Evolutionary conservation across 306 rosid genomes (phyloP).

Genomic region (Cucurbita maxima): DNA sequence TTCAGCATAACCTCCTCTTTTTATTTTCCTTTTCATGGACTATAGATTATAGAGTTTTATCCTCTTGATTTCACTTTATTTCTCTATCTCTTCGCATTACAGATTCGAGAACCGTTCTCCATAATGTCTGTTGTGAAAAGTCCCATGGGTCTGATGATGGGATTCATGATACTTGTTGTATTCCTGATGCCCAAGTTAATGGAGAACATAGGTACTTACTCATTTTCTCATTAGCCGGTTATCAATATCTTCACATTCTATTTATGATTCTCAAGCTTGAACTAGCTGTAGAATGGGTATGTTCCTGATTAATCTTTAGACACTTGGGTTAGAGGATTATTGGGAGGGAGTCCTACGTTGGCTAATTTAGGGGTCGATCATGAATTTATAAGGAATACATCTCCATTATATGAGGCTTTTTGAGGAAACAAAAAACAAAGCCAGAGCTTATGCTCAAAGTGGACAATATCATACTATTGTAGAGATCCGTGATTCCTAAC

Average conservation of each 20-base stretch:
- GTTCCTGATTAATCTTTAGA: not conserved
- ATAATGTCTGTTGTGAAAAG: constrained; percentile 80
- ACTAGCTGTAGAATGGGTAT: not conserved
- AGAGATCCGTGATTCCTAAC: no score
- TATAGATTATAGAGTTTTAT: not conserved
- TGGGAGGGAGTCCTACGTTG: no score
- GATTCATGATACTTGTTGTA: constrained; percentile 88
- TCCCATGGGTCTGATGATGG: constrained; percentile 99
- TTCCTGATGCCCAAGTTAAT: constrained; percentile 89
- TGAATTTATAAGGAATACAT: no score
- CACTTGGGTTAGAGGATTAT: no score
- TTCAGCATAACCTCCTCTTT: not conserved
- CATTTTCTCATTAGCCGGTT: not conserved
- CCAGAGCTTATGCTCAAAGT: no score
- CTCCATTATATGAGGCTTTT: no score
- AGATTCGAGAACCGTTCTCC: constrained; percentile 88
- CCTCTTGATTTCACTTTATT: constrained; percentile 8
- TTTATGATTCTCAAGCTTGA: not conserved
- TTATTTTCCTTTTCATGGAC: not conserved
- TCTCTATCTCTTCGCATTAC: constrained; percentile 13
- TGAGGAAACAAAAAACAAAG: no score
- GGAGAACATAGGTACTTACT: constrained; percentile 81
- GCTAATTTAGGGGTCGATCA: no score
- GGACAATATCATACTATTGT: no score
- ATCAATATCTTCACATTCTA: not conserved